These are phyloP conservation scores for Sorghum bicolor DNA, from an alignment of 176 grass and related monocot genomes.

Conservation along the genomic window DNA sequence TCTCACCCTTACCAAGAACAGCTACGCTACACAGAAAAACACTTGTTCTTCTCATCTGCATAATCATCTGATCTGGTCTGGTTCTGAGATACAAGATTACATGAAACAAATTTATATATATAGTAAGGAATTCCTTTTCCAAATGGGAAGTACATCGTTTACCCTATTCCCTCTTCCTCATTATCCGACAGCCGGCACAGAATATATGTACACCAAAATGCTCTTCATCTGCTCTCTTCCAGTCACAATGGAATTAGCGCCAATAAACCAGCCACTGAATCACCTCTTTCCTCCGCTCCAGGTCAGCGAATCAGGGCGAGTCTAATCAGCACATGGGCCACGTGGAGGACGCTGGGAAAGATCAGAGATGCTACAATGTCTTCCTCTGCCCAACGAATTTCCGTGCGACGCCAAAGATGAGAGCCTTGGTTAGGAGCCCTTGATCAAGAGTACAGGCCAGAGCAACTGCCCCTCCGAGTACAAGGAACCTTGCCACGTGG, in stretches of 20 bases:
- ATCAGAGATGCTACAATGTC: slow-evolving; percentile 34
- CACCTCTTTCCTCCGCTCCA: not conserved
- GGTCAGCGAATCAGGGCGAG: not conserved
- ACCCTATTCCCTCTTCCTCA: slow-evolving; percentile 20
- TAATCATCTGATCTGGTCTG: not conserved
- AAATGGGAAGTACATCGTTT: slow-evolving; percentile 24
- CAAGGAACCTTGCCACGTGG: slow-evolving; percentile 44
- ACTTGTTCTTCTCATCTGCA: not conserved
- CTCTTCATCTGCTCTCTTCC: slow-evolving; percentile 14
- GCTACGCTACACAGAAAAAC: not conserved
- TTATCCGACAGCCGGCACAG: slow-evolving; percentile 20
- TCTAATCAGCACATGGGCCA: not conserved
- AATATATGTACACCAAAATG: slow-evolving; percentile 37
- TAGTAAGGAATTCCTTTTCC: slow-evolving; percentile 22
- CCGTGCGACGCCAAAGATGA: slow-evolving; percentile 71
- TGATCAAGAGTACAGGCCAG: slow-evolving; percentile 76
- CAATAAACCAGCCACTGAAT: not conserved
- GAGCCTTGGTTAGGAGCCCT: slow-evolving; percentile 72
- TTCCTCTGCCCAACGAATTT: slow-evolving; percentile 61
- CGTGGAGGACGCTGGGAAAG: not conserved
- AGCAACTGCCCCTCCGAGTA: slow-evolving; percentile 71
- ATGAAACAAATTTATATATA: slow-evolving; percentile 37
- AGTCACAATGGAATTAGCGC: not conserved
- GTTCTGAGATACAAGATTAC: slow-evolving; percentile 24
- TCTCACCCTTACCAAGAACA: not conserved